Percentiles rank a stretch among this genome's conserved stretches.
phyloP scores from a whole-genome alignment of 116 monocot species.

The Posidonia oceanica region DNA sequence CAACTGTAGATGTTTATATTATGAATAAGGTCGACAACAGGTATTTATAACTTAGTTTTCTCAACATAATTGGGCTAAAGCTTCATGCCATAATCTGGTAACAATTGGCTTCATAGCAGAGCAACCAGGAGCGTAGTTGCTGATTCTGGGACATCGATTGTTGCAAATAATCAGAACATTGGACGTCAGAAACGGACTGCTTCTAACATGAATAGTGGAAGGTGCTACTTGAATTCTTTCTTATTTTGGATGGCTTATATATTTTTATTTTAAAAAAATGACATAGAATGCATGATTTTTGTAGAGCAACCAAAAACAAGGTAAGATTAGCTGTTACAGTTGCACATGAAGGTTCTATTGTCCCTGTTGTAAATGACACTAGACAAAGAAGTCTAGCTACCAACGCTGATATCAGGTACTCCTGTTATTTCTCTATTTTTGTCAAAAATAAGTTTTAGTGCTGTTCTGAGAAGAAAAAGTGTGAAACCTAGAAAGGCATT shows the following conservation, averaged over 20 bases:
- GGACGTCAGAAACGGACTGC: conserved; percentile 5
- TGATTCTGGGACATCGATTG: conserved; percentile 16
- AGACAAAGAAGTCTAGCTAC: not conserved
- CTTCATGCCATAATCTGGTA: not conserved
- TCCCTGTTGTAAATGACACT: not conserved
- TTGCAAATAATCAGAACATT: conserved; percentile 6
- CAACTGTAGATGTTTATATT: conserved; percentile 29
- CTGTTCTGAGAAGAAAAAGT: too few relatives aligned
- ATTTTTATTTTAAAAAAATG: not conserved
- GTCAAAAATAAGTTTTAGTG: too few relatives aligned
- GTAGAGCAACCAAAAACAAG: conserved; percentile 14
- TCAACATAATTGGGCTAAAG: not conserved
- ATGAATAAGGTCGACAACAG: conserved; percentile 27
- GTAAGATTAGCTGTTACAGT: conserved; percentile 3
- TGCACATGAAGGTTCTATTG: not conserved
- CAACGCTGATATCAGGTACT: conserved; percentile 7
- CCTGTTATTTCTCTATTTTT: not conserved
- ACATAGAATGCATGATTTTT: not conserved
- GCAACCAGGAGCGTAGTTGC: conserved; percentile 13
- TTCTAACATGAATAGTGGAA: conserved; percentile 6
- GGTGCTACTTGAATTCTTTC: conserved; percentile 9
- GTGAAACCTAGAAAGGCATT: too few relatives aligned
- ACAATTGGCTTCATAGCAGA: conserved; percentile 7
- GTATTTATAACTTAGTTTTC: conserved; percentile 6
- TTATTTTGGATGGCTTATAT: not conserved